Evolutionary conservation across 164 flowering plant species (phyloP).

Genomic region (grape (Vitis vinifera)): DNA sequence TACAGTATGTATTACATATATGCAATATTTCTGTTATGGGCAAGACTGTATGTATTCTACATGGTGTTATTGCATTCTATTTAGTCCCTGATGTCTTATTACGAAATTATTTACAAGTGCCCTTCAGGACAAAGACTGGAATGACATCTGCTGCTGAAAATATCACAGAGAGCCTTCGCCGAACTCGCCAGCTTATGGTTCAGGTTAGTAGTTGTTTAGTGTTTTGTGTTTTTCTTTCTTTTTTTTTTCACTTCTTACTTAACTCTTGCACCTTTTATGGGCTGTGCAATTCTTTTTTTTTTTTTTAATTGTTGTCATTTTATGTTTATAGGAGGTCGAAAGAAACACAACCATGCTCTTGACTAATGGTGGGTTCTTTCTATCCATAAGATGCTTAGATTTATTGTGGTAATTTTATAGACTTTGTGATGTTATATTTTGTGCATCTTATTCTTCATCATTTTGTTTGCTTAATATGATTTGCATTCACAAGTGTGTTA

Average conservation of each 20-base stretch:
- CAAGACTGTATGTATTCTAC: no score
- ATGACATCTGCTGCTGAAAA: slow-evolving; percentile 96
- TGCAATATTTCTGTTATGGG: not conserved
- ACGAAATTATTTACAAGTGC: not conserved
- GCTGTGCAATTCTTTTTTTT: not conserved
- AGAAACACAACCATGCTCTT: slow-evolving; percentile 72
- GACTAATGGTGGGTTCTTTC: slow-evolving; percentile 67
- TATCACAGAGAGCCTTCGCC: slow-evolving; percentile 91
- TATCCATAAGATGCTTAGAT: not conserved
- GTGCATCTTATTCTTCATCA: no score
- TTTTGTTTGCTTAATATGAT: no score
- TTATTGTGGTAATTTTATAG: not conserved
- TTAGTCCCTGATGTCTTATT: not conserved
- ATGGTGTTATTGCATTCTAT: no score
- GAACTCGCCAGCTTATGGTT: slow-evolving; percentile 90
- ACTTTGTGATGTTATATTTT: not conserved
- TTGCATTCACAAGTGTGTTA: no score
- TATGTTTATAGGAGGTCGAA: slow-evolving; percentile 76
- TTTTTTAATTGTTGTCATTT: not conserved
- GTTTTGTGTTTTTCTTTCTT: not conserved
- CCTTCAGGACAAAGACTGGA: slow-evolving; percentile 86
- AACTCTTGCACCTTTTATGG: not conserved
- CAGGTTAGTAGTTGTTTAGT: slow-evolving; percentile 43
- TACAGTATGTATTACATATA: slow-evolving; percentile 60
- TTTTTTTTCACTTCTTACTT: not conserved